Conservation (phyloP, 768 basidiomycete genomes). For the Auriscalpium vulgare region DNA sequence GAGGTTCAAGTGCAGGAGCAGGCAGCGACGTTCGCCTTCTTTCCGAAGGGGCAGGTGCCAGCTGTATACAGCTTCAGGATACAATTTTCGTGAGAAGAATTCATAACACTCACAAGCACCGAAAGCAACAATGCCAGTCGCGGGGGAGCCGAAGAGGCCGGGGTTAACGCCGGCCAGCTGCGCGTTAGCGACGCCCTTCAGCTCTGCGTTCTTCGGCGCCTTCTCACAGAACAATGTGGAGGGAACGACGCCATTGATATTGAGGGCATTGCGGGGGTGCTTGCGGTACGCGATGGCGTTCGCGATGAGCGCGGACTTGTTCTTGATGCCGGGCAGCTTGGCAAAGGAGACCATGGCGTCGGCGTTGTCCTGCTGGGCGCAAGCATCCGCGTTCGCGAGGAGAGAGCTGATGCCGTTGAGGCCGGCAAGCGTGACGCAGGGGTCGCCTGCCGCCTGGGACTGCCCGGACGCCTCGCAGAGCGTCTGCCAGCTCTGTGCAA, state of each 20-base stretch:
- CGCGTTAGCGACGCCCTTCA: slow-evolving; percentile 44
- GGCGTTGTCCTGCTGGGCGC: slow-evolving; percentile 41
- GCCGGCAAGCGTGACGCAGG: slow-evolving; percentile 36
- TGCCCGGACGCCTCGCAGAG: slow-evolving; percentile 36
- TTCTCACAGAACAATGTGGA: slow-evolving; percentile 48
- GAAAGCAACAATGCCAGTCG: slow-evolving; percentile 38
- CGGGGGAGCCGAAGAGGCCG: slow-evolving; percentile 44
- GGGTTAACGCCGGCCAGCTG: slow-evolving; percentile 50
- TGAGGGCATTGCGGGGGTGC: slow-evolving; percentile 36
- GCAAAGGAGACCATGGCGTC: slow-evolving; percentile 45
- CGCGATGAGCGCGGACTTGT: slow-evolving; percentile 32
- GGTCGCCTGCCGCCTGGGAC: slow-evolving; percentile 29
- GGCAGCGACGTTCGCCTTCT: slow-evolving; percentile 6
- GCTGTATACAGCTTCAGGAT: background rate
- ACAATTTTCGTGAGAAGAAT: background rate
- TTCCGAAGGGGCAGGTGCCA: slow-evolving; percentile 11
- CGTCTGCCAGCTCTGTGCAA: slow-evolving; percentile 36
- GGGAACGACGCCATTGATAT: slow-evolving; percentile 35
- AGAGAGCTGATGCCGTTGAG: slow-evolving; percentile 34
- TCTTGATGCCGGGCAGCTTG: slow-evolving; percentile 32
- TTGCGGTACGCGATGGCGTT: slow-evolving; percentile 35
- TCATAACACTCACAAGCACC: slow-evolving; percentile 26
- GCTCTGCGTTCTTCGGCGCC: slow-evolving; percentile 41
- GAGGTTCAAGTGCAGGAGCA: background rate
- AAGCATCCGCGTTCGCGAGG: slow-evolving; percentile 36